These are phyloP conservation scores for Fusarium sacchari DNA, from an alignment of 2,329 filamentous ascomycete species.

Conservation along the genomic window DNA sequence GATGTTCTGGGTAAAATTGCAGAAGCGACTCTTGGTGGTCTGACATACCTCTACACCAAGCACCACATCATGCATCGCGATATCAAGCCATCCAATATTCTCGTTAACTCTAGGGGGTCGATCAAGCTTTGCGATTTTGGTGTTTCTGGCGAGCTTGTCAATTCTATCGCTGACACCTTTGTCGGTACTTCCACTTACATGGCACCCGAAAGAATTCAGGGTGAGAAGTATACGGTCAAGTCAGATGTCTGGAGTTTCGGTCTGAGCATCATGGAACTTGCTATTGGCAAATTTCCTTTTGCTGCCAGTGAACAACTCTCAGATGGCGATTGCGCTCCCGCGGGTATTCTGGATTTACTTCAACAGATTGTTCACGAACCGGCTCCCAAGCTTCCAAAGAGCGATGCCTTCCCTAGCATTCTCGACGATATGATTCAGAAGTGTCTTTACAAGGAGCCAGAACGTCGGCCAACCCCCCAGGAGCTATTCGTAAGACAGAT, in stretches of 20 bases:
- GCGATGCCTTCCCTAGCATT: constrained; percentile 94
- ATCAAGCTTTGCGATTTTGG: constrained; percentile 99
- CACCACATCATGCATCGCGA: constrained; percentile 99
- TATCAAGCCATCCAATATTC: constrained; percentile 97
- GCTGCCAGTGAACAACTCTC: constrained; percentile 75
- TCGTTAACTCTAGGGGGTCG: constrained; percentile 91
- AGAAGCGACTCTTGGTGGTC: constrained; percentile 90
- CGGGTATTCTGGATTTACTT: constrained; percentile 93
- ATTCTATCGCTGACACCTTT: constrained; percentile 97
- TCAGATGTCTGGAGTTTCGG: constrained; percentile 99
- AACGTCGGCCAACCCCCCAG: constrained; percentile 88
- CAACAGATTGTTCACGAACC: constrained; percentile 98
- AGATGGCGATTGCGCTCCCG: constrained; percentile 83
- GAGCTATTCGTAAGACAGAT: constrained; percentile 81
- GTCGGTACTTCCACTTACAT: constrained; percentile 99
- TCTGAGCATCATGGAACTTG: constrained; percentile 93
- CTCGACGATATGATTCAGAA: constrained; percentile 97
- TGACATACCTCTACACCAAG: constrained; percentile 93
- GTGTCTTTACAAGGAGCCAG: constrained; percentile 89
- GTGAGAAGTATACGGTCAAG: constrained; percentile 96
- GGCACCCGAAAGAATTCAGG: constrained; percentile 97
- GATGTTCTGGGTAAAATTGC: constrained; percentile 98
- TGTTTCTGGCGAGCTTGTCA: constrained; percentile 97
- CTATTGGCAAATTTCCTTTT: constrained; percentile 97
- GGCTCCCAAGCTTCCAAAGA: constrained; percentile 92